These are phyloP conservation scores for Zymoseptoria pseudotritici DNA, from an alignment of 2,329 filamentous ascomycete genomes.

Conservation along the genomic window DNA sequence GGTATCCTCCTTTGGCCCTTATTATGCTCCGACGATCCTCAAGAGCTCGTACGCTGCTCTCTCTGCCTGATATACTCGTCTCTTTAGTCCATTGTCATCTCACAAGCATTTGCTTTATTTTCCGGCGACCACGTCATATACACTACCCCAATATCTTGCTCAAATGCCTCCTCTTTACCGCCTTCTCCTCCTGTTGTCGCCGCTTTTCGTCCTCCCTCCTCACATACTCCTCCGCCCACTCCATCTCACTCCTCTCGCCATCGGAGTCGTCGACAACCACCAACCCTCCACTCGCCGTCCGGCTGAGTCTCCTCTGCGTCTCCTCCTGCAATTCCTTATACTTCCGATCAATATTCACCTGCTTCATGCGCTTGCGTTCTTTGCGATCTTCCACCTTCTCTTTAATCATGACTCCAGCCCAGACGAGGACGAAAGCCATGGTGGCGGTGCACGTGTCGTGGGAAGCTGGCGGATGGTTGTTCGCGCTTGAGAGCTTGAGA, in stretches of 20 bases:
- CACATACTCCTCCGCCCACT: neutral
- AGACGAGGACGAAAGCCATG: slow-evolving; percentile 24
- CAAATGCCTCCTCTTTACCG: neutral
- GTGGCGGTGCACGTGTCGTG: neutral
- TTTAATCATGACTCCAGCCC: slow-evolving; percentile 16
- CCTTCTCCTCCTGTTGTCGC: neutral
- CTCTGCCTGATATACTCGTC: too few species aligned
- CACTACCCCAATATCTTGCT: neutral
- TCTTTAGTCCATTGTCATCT: too few species aligned
- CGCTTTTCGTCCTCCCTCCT: neutral
- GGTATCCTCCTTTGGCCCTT: neutral
- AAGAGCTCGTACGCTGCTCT: neutral
- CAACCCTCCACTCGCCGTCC: slow-evolving; percentile 2
- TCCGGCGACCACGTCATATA: neutral
- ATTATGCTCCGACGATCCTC: neutral
- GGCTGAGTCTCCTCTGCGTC: slow-evolving; percentile 15
- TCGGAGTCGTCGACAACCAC: slow-evolving; percentile 5
- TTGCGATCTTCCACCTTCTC: slow-evolving; percentile 19
- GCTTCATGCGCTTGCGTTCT: slow-evolving; percentile 17
- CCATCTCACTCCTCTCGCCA: neutral
- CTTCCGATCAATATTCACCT: slow-evolving; percentile 14
- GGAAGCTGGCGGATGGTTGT: neutral
- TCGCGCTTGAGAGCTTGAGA: neutral
- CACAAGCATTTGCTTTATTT: neutral
- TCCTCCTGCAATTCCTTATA: slow-evolving; percentile 19